These are phyloP conservation scores for Chloris gayana DNA, from an alignment of 176 grass and related monocot species.

Conservation along the genomic window DNA sequence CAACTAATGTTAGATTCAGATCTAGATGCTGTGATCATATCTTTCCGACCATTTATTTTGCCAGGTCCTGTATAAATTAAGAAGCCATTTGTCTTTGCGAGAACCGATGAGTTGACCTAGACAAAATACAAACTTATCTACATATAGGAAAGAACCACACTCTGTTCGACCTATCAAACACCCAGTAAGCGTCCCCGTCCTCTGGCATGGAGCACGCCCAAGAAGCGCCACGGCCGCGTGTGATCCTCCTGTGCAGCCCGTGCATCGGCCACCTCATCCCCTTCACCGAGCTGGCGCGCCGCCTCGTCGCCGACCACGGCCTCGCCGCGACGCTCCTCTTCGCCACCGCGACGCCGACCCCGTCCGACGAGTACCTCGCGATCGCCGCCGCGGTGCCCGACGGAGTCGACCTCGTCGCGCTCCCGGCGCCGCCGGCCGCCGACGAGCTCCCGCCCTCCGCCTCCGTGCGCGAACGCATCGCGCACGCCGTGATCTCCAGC, in stretches of 20 bases:
- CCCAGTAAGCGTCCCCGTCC: no score
- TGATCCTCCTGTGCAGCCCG: background rate
- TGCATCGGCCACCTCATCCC: background rate
- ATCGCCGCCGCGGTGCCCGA: constrained; percentile 24
- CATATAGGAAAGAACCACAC: no score
- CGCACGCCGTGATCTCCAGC: background rate
- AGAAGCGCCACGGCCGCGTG: background rate
- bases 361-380: constrained; percentile 25
- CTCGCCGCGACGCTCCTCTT: background rate
- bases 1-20: no score
- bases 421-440: background rate
- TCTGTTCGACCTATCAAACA: no score
- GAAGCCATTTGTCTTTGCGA: no score
- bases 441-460: background rate
- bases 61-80: no score
- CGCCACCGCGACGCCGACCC: background rate
- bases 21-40: no score
- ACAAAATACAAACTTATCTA: no score
- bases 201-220: no score
- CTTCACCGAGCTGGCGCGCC: background rate
- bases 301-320: background rate
- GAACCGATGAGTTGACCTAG: no score
- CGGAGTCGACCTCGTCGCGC: no score
- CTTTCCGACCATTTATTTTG: no score
- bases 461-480: background rate